Evolutionary conservation across 1,284 basidiomycete genomes (phyloP), one percentile per base, ranked within the genome.

Genomic region (Sanghuangporus sanghuang): DNA sequence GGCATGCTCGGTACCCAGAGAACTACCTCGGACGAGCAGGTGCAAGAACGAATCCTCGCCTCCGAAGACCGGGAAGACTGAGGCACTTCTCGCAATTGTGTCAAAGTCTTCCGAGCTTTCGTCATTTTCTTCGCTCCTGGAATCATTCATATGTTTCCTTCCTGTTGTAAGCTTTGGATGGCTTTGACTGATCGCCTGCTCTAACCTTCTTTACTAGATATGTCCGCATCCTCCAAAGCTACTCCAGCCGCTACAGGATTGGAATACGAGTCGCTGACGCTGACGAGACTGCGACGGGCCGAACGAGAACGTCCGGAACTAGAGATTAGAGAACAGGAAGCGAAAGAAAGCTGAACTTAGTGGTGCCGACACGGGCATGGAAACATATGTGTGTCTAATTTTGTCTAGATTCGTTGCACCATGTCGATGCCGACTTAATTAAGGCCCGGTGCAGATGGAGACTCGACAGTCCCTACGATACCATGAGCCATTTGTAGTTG

Each of bases 211-310:
- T 23, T 56, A 42, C 46, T 74, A 44, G 69, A 74, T 56, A 42
- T 73, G 35, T 56, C 71, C 0, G 66, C 70, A 7, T 67, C 75
- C 23, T 68, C 72, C 18, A 65, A 67, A n/a, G 64, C 71, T 52
- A 55, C 74, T 0, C 61, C 67, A 4, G 70, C 70, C 6, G 68
- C 73, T 8, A 69, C 77, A 2, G 85, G 83, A 0, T 70, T 89
- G 21, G 89, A 94, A 69, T 93, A 87, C 63, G 93, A 95, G 74
- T 87, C 89, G 14, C 73, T 93, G 61, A 94, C 92, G 1, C 78
- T 95, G 48, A 84, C 95, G 79, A 83, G 89, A 6, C 81, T 95
- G 74, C 81, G 92, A 38, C 90, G 94, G 71, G 86, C 90, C 3
- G 91, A 92, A 71, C 80, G 87, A 40, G 89, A 87, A 66, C 78